Percentiles rank a stretch among this genome's conserved stretches.
Evolutionary conservation across 106 monocot genomes (phyloP).

Genomic region (Phalaenopsis equestris): DNA sequence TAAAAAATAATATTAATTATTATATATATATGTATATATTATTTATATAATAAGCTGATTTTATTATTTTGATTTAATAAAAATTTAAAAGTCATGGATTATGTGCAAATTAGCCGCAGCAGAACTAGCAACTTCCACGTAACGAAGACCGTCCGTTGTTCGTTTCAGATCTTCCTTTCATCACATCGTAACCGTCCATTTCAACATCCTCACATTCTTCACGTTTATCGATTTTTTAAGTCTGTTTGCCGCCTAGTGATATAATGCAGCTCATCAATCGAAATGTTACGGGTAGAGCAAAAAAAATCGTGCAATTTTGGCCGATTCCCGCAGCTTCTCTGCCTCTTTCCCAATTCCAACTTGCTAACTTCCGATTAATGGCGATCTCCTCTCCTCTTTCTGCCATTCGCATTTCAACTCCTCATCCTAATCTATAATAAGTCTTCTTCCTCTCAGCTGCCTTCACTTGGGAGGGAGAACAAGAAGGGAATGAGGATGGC

Average conservation of each 20-base stretch:
- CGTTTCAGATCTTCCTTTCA: background rate
- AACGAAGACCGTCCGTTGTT: background rate
- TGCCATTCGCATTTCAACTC: background rate
- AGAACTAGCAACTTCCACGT: background rate
- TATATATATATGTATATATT: too few relatives aligned
- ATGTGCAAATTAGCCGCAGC: too few relatives aligned
- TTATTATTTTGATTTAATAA: too few relatives aligned
- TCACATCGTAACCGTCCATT: too few relatives aligned
- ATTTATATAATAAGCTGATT: too few relatives aligned
- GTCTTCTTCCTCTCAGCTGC: background rate
- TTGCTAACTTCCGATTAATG: background rate
- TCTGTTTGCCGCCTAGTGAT: too few relatives aligned
- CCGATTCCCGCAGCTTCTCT: background rate
- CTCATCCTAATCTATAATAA: background rate
- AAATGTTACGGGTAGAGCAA: background rate
- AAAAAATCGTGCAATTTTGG: background rate
- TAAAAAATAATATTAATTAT: too few relatives aligned
- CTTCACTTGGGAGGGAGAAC: background rate
- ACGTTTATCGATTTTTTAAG: too few relatives aligned
- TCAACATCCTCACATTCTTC: too few relatives aligned
- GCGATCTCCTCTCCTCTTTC: background rate
- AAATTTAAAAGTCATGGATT: too few relatives aligned
- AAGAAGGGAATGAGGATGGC: background rate
- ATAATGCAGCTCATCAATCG: background rate
- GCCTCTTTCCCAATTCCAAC: background rate